Evolutionary conservation across 2,329 filamentous ascomycete genomes (phyloP), one percentile per base, ranked within the genome.

Genomic region (Aspergillus felis): DNA sequence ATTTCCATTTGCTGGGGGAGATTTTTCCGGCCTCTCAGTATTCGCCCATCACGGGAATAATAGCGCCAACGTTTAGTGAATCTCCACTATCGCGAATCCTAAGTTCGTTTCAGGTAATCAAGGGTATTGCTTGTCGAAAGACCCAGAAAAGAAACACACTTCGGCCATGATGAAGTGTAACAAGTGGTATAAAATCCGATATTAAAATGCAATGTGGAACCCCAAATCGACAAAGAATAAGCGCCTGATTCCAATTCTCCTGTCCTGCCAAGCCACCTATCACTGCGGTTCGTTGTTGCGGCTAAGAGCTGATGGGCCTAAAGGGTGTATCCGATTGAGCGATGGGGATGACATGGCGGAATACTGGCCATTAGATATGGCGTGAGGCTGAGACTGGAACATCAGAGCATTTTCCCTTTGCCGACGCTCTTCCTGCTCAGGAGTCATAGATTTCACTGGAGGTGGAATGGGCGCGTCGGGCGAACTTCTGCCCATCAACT

Each of bases 381-480:
- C 41, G 14, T 64, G 61, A 4, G 61, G 57, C 46, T 64, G 60
- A 14, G 53, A 51, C 46, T 69, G 62, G 17, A 66, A 56, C 20
- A 69, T 62, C 47, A 70, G 58, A 4, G 72, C 72, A 57, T 74
- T 71, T 61, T 76, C 74, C 51, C 70, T 62, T 52, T 73, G 71
- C 10, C 74, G 67, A 24, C 74, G 72, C 57, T 75, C 74, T 61
- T 76, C 74, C 54, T 77, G 74, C 57, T 76, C 74, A 1, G 74
- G 74, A 3, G 73, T 76, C 75, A 77, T 77, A 58, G 67, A 73
- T 57, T 78, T 78, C 24, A 76, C 69, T 1, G 75, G 75, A 1
- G 73, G 67, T 6, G 74, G 74, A 53, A 78, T 73, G 1, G 75
- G 75, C 8, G 74, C 73, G 57, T 77, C 75, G 2, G 74, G 71